phyloP scores from a whole-genome alignment of 129 eudicot genomes.

The Lactuca sativa region DNA sequence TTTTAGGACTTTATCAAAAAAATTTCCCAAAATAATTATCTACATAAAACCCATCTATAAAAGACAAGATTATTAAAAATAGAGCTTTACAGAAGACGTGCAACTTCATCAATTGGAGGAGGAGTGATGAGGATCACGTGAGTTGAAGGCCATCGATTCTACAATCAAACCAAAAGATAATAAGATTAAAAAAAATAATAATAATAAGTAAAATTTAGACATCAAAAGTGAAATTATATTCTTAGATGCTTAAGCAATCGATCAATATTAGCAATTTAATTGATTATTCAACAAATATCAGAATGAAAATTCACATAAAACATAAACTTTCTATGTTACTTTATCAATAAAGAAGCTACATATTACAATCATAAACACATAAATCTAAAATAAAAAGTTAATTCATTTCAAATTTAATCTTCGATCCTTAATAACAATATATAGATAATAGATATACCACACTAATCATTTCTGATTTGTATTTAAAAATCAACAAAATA shows the following conservation, averaged over 20 bases:
- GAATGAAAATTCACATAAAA: background rate
- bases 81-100: constrained; percentile 51
- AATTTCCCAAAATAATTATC: no score
- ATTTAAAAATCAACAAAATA: no score
- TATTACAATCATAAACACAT: background rate
- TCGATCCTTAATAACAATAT: background rate
- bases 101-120: constrained; percentile 80
- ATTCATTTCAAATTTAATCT: background rate
- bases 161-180: constrained; percentile 10
- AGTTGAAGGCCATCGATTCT: constrained; percentile 69
- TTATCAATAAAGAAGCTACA: no score
- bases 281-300: background rate
- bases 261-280: background rate
- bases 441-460: background rate
- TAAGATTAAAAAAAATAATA: background rate
- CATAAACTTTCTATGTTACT: background rate
- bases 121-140: constrained; percentile 63
- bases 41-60: background rate
- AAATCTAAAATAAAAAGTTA: background rate
- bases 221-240: background rate
- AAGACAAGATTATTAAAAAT: background rate
- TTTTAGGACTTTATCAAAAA: no score
- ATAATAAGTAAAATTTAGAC: constrained; percentile 2
- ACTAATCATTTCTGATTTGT: background rate
- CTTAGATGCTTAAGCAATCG: background rate